Base-by-base conservation (phyloP, 768 basidiomycete genomes). In the Leccinum barrowsii region DNA sequence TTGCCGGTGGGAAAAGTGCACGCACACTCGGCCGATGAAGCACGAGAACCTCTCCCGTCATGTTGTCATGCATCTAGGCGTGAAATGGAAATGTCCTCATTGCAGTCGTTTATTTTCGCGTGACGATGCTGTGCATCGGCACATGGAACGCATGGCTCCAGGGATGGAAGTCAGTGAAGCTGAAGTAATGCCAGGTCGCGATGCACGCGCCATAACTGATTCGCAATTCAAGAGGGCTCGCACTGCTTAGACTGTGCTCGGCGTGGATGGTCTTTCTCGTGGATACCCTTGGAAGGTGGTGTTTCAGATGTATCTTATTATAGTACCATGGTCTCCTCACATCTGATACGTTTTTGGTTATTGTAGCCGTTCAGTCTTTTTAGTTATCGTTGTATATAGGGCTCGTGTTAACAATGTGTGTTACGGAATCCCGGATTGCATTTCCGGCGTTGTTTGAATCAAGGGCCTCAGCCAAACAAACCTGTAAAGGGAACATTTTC, bases 21-120 rank as follows among this genome's bases (percentile, higher is more conserved):
- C 61, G 12, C 67, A 67, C 53, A 17, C 59, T 12, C 52, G 57
- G 57, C 47, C 53, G 57, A 68, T 72, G 68, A 72, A 69, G 53
- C 71, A 70, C 57, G 71, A 72, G 56, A 72, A 73, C 15, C 70
- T 72, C 2, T 62, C 72, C 2, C 70, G 71, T 8, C 71, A 72
- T 46, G 55, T 72, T 13, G 63, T 72, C 52, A 68, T 56, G 60
- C 71, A 72, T 55, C 51, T 72, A 4, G 65, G 66, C 6, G 65
- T 72, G 48, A 74, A 68, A 54, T 73, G 68, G 70, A 55, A 47
- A 50, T 73, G 71, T 26, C 64, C 65, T 12, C 66, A 66, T 55
- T 72, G 71, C 24, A 54, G 50, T 19, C 60, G 52, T 40, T 57
- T 59, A 55, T 65, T 73, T 21, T 72, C 71, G 53, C 71, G 71